Evolutionary conservation across 768 basidiomycete species (phyloP), one percentile per base, ranked within the genome.

Genomic region (Leccinum obscurum): DNA sequence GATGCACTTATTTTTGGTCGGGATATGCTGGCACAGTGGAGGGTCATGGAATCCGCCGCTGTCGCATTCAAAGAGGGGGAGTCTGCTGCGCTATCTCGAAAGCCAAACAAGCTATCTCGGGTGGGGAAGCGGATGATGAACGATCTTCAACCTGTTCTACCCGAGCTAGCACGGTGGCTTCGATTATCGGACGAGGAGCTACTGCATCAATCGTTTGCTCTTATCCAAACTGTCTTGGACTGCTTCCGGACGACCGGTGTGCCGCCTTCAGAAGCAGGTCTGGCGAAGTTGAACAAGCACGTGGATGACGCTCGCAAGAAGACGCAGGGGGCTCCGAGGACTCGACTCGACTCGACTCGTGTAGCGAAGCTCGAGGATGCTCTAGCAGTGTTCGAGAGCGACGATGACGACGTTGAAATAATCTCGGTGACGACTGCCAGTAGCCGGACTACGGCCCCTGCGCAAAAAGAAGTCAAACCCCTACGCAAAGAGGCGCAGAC

Each of bases 1-100:
- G 97, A 98, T 70, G 97, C 95, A 3, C 80, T 98, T 55, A 95
- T 98, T 63, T 94, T 97, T 68, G 95, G 89, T 9, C 77, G 90
- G 64, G 91, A 95, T 67, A 82, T 97, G 79, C 76, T 97, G 52
- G 88, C 85, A 3, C 87, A 93, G 63, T 85, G 93, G 75, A 78
- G 86, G 48, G 83, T 88, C 11, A 85, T 99, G 62, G 94, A 96
- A 72, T 80, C 78, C 28, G 88, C 89, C 10, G 72, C 70, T 39
- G 64, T 75, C 58, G 54, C 52, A 15, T 68, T 64, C 37, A 61
- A 65, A 13, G 66, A 65, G 22, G 62, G 64, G 59, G 68, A 60
- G 57, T 68, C 65, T 13, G 37, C 58, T 17, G 61, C 60, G 17
- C 67, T 62, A 17, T 56, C 62, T 6, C 68, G 69, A 37, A 78